Base-by-base conservation (phyloP, 2,329 filamentous ascomycete species). In the Fusarium robinianum region DNA sequence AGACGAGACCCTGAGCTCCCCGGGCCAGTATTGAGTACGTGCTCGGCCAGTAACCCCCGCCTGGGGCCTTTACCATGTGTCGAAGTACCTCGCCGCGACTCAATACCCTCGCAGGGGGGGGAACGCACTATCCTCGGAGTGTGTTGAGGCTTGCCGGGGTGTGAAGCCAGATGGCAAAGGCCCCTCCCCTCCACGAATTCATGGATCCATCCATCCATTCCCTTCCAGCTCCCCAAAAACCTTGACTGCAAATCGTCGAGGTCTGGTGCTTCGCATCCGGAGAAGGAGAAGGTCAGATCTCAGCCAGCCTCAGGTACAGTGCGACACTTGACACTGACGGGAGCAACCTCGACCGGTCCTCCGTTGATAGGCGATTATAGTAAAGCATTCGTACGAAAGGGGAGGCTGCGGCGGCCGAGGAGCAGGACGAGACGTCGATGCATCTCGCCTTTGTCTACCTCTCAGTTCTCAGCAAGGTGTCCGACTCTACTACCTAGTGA, bases 221-320 rank as follows among this genome's bases (percentile, higher is more conserved):
- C 42, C 49, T 27, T 53, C 40, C 50, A 17, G 36, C 25, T 21
- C 38, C 43, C 42, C 42, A 37, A 54, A 58, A 60, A 57, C 57
- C 52, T 51, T 55, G 52, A 55, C 42, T 30, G 21, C 29, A 49
- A 36, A 35, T 40, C 40, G 39, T 55, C 41, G 50, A 53, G 50
- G 36, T 53, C 39, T 35, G 29, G 46, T 27, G 34, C 32, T 44
- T 16, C 16, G n/a, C n/a, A n/a, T 27, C 31, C 41, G 10, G 15
- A 21, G 26, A 14, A 39, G 35, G 30, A 40, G 18, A 30, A 33
- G 36, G 35, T 9, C 8, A 11, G 38, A 52, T 25, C n/a, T 30
- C 17, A 36, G 29, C 34, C 31, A 29, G 26, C 48, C 37, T 33
- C 16, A 35, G 22, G 24, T 25, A 34, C 30, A 43, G 26, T 40